Evolutionary conservation across 441 rosid genomes (phyloP).

Genomic region (Theobroma grandiflorum): DNA sequence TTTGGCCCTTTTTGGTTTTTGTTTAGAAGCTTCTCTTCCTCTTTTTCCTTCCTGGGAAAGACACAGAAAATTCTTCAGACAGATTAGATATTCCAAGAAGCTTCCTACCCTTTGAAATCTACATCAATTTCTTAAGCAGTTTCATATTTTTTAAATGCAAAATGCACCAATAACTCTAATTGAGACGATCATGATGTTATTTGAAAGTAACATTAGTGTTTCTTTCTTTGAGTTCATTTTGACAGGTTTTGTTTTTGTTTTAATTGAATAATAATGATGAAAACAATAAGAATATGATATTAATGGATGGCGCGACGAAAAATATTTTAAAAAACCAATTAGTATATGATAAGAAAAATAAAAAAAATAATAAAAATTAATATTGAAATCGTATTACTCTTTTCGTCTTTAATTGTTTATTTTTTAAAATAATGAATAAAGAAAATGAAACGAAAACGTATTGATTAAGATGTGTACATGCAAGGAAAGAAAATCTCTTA

Average conservation of each 20-base stretch:
- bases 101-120: not conserved
- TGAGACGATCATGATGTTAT: not conserved
- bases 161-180: too few relatives aligned
- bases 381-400: too few relatives aligned
- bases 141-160: too few relatives aligned
- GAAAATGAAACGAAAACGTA: too few relatives aligned
- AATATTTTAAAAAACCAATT: too few relatives aligned
- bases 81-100: not conserved
- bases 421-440: too few relatives aligned
- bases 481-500: not conserved
- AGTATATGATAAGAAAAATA: too few relatives aligned
- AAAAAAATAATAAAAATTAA: too few relatives aligned
- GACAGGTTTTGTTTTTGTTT: not conserved
- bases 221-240: not conserved
- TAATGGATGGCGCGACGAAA: too few relatives aligned
- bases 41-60: not conserved
- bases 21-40: not conserved
- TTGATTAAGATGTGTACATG: too few relatives aligned
- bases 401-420: too few relatives aligned
- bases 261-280: not conserved
- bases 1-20: not conserved
- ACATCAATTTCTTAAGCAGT: too few relatives aligned
- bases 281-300: not conserved
- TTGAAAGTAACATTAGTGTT: not conserved
- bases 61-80: not conserved